Conservation (phyloP, 306 rosid species). For the Datisca glomerata region DNA sequence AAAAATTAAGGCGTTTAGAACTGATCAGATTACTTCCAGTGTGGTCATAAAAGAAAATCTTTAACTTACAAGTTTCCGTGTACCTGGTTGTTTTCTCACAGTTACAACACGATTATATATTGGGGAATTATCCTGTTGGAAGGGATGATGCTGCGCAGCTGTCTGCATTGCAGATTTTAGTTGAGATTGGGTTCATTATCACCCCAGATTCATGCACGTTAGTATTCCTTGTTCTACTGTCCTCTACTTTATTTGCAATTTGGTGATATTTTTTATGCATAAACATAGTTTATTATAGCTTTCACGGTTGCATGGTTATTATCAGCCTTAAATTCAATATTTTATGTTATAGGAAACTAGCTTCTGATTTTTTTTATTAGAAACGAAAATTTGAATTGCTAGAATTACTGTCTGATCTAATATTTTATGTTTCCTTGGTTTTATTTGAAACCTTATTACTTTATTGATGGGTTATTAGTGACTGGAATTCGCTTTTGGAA, state of each 20-base stretch:
- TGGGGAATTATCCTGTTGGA: constrained; percentile 93
- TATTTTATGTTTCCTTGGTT: background rate
- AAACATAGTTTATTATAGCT: too few species aligned
- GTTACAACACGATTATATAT: constrained; percentile 91
- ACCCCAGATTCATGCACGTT: constrained; percentile 81
- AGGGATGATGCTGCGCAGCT: constrained; percentile 87
- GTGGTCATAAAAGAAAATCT: background rate
- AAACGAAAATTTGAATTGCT: background rate
- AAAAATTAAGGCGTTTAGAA: background rate
- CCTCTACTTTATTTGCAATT: constrained; percentile 7
- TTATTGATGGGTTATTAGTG: constrained; percentile 34
- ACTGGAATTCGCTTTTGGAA: constrained; percentile 85
- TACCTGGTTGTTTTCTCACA: constrained; percentile 28
- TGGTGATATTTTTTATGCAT: background rate
- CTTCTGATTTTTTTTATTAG: background rate
- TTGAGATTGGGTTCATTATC: constrained; percentile 64
- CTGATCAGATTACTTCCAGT: background rate
- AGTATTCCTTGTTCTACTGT: constrained; percentile 24
- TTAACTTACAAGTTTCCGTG: too few species aligned
- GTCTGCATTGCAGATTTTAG: constrained; percentile 84
- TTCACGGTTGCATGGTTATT: too few species aligned
- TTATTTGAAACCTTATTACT: background rate
- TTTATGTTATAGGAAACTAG: too few species aligned
- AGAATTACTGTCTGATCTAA: background rate
- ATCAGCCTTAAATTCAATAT: too few species aligned